These are phyloP conservation scores for Mycena vitilis DNA, from an alignment of 768 basidiomycete genomes.

Conservation along the genomic window DNA sequence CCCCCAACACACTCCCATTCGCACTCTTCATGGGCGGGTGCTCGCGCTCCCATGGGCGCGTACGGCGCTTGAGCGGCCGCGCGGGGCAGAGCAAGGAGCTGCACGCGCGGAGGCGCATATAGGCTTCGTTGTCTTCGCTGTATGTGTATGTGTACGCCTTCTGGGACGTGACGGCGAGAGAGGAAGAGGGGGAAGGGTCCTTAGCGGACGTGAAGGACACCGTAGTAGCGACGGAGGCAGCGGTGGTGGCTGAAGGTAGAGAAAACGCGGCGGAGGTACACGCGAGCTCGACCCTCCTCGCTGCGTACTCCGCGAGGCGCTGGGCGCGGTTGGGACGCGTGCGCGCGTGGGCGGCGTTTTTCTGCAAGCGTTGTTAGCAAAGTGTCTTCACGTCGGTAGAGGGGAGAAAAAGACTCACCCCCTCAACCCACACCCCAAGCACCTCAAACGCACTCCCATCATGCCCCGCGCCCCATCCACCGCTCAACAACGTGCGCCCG, in stretches of 20 bases:
- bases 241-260: not conserved
- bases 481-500: constrained; percentile 71
- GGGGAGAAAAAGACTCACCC: constrained; percentile 56
- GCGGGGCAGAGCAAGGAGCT: constrained; percentile 40
- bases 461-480: constrained; percentile 82
- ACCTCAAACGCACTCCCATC: constrained; percentile 84
- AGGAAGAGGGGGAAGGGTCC: too few species aligned
- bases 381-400: not conserved
- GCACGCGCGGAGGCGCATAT: constrained; percentile 29
- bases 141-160: too few species aligned
- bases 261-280: constrained; percentile 37
- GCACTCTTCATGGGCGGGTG: not conserved
- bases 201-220: too few species aligned
- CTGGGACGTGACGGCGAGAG: too few species aligned
- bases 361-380: constrained; percentile 49
- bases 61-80: constrained; percentile 1
- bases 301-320: constrained; percentile 73
- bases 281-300: constrained; percentile 66
- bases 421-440: constrained; percentile 69
- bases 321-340: constrained; percentile 73
- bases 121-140: too few species aligned
- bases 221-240: too few species aligned
- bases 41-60: not conserved
- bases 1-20: constrained; percentile 55
- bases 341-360: constrained; percentile 61